Evolutionary conservation across 2,329 filamentous ascomycete species (phyloP), one percentile per base, ranked within the genome.

Genomic region (Diplodia sapinea): DNA sequence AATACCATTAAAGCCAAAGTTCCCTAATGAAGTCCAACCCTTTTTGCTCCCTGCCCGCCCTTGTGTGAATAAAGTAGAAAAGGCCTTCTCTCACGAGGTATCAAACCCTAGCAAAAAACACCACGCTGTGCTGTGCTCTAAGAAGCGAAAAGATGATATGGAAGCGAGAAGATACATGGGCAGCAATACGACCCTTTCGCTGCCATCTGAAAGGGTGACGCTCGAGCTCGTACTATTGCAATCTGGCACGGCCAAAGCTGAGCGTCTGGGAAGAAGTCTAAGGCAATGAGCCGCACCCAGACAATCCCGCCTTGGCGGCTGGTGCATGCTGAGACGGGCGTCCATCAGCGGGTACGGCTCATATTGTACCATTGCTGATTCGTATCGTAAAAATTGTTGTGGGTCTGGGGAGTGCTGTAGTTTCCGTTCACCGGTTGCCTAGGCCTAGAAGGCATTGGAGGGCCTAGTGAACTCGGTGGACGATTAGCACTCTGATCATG

Each of bases 381-480:
- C 38, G 23, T 9, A 11, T 47, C 29, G 43, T 63, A 33, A n/a
- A 51, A 51, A 20, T 51, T n/a, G 29, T 51, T n/a, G 29, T 63
- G 47, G n/a, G 50, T 62, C 17, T 29, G 50, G 17, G 59, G 59
- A 3, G 57, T 63, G 59, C 36, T 54, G 29, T 40, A 65, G 50
- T 43, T 47, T 52, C 65, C 65, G 65, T 62, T 62, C 47, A 67
- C 47, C n/a, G 65, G 61, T 31, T 67, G 65, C 49, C 65, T 67
- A 52, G 55, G 49, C 56, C 65, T 49, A 23, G 65, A 50, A 52
- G 40, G 33, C 23, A 59, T 55, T 47, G 62, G 17, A 40, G 62
- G 62, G 51, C 62, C 62, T 65, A 65, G 38, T 31, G 62, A 47
- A 31, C 23, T 55, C 36, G 62, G 62, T 65, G 62, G 55, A 52